Evolutionary conservation across 306 rosid genomes (phyloP), one percentile per base, ranked within the genome.

Genomic region (Medicago arabica): DNA sequence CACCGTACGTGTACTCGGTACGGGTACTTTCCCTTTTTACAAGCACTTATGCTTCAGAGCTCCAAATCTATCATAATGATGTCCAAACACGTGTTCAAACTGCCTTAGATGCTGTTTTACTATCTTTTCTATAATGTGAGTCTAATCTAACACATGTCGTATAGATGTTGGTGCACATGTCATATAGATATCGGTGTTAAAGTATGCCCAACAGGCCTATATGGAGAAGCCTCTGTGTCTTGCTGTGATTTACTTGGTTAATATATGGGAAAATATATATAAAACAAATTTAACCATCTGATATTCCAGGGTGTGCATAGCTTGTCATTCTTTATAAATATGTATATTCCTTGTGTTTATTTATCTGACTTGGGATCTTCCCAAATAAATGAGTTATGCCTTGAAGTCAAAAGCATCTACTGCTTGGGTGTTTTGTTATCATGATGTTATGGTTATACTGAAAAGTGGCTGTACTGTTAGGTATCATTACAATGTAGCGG

Each of bases 401-500:
- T 72, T 31, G 62, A 60, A 74, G 67, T 34, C 46, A 67, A 60
- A 50, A 25, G 4, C 38, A 11, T 59, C 38, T 21, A 25, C 44
- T 72, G 67, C 69, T 68, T 50, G 54, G 50, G 78, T 67, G 70
- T 77, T 46, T 44, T 64, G 17, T 62, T 86, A 85, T 78, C 4
- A 34, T 75, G 18, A 21, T 82, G 19, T 58, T 66, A 47, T 63
- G 69, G 67, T 68, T 58, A 51, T 53, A 71, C 75, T 71, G 60
- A 71, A 53, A 53, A 40, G 53, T 75, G 67, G 66, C 55, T 80
- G 50, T 67, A 21, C 44, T 43, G 10, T 75, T 79, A 93, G 98
- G 96, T 93, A 91, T 81, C 98, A 93, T 86, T 93, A 93, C 83
- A 91, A 91, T 66, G 97, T 94, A 19, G 93, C 98, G 50, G 97